phyloP scores from a whole-genome alignment of 805 yeast genomes.

The Candida oleophila region DNA sequence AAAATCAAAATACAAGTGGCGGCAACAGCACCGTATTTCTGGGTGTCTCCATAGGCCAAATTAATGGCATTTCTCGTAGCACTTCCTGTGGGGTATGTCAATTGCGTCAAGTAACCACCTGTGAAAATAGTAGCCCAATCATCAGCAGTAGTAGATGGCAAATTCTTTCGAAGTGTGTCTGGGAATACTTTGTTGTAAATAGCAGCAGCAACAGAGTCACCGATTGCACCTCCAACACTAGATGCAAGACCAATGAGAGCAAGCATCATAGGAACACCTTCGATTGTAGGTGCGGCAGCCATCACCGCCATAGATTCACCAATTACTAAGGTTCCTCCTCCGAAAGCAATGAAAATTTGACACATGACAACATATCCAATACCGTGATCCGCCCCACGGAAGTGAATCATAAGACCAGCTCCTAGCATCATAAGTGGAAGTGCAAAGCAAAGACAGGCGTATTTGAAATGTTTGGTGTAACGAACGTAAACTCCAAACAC shows the following conservation, averaged over 20 bases:
- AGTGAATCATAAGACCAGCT: background rate
- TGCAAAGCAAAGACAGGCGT: background rate
- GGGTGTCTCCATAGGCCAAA: constrained; percentile 22
- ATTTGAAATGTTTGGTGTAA: background rate
- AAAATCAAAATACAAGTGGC: constrained; percentile 19
- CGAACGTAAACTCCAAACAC: background rate
- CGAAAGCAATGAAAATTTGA: background rate
- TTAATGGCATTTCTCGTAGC: constrained; percentile 21
- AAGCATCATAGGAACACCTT: constrained; percentile 12
- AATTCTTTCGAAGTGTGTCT: constrained; percentile 14
- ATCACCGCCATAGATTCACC: constrained; percentile 27
- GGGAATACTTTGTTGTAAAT: constrained; percentile 21
- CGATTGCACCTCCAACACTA: constrained; percentile 13
- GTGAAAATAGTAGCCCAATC: constrained; percentile 12
- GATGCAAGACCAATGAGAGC: constrained; percentile 8
- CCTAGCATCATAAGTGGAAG: background rate
- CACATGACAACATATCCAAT: background rate
- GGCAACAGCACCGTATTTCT: constrained; percentile 20
- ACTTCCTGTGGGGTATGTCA: constrained; percentile 20
- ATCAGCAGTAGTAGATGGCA: constrained; percentile 22
- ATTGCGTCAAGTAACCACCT: constrained; percentile 20
- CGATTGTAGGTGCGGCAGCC: constrained; percentile 13
- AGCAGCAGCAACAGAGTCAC: constrained; percentile 10
- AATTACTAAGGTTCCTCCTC: background rate
- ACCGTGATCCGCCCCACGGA: background rate